These are phyloP conservation scores for Hypomontagnella monticulosa DNA, from an alignment of 495 filamentous ascomycete genomes.

Conservation along the genomic window DNA sequence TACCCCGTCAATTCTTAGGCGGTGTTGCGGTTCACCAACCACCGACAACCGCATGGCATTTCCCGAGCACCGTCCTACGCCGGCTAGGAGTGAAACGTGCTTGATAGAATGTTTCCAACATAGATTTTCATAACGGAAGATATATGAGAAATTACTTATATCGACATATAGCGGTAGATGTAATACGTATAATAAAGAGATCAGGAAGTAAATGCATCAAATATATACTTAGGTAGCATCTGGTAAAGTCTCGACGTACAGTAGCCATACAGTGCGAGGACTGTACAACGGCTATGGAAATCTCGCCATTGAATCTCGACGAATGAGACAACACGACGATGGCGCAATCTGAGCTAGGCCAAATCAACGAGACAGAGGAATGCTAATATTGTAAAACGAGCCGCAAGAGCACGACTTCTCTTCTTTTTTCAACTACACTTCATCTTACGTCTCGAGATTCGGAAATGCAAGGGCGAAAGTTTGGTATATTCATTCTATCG, in stretches of 20 bases:
- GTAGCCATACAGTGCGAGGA: constrained; percentile 21
- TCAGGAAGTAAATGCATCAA: not conserved
- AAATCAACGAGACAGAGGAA: constrained; percentile 30
- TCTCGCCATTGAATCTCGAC: constrained; percentile 27
- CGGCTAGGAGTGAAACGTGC: no score
- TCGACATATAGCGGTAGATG: no score
- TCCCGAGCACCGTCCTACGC: no score
- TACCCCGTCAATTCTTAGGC: not conserved
- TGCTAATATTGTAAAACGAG: constrained; percentile 42
- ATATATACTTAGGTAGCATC: not conserved
- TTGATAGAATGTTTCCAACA: no score
- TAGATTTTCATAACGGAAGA: no score
- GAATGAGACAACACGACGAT: constrained; percentile 40
- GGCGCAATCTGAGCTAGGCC: constrained; percentile 47
- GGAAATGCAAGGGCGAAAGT: not conserved
- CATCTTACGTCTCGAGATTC: constrained; percentile 12
- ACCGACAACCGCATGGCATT: no score
- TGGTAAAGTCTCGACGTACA: not conserved
- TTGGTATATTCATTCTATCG: constrained; percentile 25
- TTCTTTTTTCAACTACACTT: constrained; percentile 42
- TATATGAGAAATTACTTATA: no score
- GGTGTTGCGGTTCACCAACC: constrained; percentile 4
- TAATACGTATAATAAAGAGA: no score
- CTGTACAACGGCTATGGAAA: constrained; percentile 18
- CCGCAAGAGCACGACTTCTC: constrained; percentile 38